Percentiles rank a stretch among this genome's conserved stretches.
Conservation (phyloP, 2,329 filamentous ascomycete genomes). For the Alternaria sp. region DNA sequence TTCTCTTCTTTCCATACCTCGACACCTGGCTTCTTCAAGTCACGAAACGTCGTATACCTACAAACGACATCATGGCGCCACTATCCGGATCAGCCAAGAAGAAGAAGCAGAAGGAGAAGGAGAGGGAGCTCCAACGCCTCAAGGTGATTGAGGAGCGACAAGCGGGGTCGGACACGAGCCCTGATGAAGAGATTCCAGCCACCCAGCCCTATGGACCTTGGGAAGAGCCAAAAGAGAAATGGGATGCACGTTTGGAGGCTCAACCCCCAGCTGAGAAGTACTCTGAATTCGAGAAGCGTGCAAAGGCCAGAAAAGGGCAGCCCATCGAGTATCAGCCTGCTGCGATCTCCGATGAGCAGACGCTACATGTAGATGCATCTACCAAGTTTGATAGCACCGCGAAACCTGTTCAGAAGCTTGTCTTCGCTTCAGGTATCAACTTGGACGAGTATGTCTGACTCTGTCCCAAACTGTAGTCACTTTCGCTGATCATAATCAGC, state of each 20-base stretch:
- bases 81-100: neutral
- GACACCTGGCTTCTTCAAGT: slow-evolving; percentile 2
- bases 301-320: slow-evolving; percentile 6
- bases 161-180: slow-evolving; percentile 9
- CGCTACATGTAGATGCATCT: slow-evolving; percentile 6
- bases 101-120: slow-evolving; percentile 7
- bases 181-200: slow-evolving; percentile 4
- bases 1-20: neutral
- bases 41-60: neutral
- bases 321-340: slow-evolving; percentile 1
- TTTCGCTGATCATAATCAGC: neutral
- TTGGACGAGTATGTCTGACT: slow-evolving; percentile 2
- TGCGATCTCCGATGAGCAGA: slow-evolving; percentile 2
- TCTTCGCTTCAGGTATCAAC: slow-evolving; percentile 4
- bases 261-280: neutral
- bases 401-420: slow-evolving; percentile 8
- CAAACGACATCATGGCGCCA: neutral
- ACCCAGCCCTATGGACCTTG: slow-evolving; percentile 4
- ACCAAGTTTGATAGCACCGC: slow-evolving; percentile 10
- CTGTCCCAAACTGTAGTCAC: neutral
- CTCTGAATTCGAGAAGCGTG: neutral
- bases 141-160: slow-evolving; percentile 8
- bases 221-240: slow-evolving; percentile 5
- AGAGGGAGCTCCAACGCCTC: slow-evolving; percentile 3
- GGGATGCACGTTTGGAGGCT: slow-evolving; percentile 3